Percentiles rank a stretch among this genome's conserved stretches.
phyloP scores from a whole-genome alignment of 257 asterid species.

The Orobanche coerulescens region DNA sequence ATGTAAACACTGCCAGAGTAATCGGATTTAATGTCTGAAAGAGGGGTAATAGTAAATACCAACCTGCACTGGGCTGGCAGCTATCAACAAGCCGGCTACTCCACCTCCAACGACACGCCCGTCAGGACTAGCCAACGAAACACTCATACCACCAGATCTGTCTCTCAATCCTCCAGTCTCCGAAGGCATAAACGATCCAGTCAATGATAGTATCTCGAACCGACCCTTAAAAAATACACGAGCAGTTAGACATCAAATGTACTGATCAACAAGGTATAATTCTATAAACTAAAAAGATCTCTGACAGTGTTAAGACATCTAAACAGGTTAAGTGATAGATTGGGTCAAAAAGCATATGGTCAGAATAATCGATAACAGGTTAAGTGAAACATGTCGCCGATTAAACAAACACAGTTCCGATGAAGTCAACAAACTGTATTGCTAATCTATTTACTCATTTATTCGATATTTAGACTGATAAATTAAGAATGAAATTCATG shows the following conservation, averaged over 20 bases:
- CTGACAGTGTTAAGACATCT: too few species aligned
- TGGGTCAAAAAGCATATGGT: too few species aligned
- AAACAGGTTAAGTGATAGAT: too few species aligned
- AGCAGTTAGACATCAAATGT: neutral
- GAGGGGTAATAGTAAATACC: neutral
- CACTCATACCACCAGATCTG: constrained; percentile 86
- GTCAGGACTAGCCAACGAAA: constrained; percentile 77
- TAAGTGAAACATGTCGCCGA: too few species aligned
- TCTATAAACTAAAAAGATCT: neutral
- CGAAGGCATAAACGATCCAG: constrained; percentile 76
- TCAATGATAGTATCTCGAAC: constrained; percentile 76
- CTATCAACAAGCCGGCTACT: constrained; percentile 74
- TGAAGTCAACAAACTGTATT: too few species aligned
- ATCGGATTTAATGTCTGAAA: neutral
- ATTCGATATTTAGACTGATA: too few species aligned
- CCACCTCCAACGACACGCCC: constrained; percentile 90
- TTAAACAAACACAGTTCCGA: too few species aligned
- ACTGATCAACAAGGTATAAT: neutral
- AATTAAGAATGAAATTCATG: too few species aligned
- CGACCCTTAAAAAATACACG: constrained; percentile 47
- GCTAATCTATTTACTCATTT: too few species aligned
- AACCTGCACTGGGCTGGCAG: constrained; percentile 77
- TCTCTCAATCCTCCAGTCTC: constrained; percentile 76
- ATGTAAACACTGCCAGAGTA: too few species aligned
- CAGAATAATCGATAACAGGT: too few species aligned